These are phyloP conservation scores for Epithemia pelagica DNA, from an alignment of 108 stramenopile species.

Conservation along the genomic window DNA sequence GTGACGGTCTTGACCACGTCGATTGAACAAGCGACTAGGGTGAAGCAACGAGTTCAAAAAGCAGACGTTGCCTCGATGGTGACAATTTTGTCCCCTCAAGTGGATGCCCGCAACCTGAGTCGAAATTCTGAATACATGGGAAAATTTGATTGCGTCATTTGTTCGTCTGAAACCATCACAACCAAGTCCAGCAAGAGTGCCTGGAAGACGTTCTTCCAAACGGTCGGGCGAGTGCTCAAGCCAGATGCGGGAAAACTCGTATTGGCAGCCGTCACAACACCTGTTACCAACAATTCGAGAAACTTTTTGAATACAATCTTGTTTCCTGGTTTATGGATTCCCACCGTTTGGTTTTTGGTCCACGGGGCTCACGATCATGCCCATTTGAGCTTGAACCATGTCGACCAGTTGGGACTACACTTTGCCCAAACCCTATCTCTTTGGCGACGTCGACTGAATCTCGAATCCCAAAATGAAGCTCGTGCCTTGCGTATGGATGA, in stretches of 20 bases:
- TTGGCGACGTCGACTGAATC: conserved; percentile 88
- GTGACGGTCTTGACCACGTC: conserved; percentile 92
- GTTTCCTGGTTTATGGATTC: conserved; percentile 91
- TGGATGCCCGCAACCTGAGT: conserved; percentile 72
- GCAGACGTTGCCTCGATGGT: conserved; percentile 78
- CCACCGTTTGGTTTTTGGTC: conserved; percentile 82
- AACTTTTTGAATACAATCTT: conserved; percentile 97
- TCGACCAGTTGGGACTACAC: conserved; percentile 88
- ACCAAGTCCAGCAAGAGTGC: conserved; percentile 92
- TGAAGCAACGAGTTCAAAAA: conserved; percentile 73
- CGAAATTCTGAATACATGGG: conserved; percentile 40
- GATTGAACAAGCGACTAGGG: conserved; percentile 89
- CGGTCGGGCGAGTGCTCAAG: conserved; percentile 80
- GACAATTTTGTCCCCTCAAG: conserved; percentile 62
- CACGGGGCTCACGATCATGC: conserved; percentile 80
- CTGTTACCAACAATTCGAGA: conserved; percentile 88
- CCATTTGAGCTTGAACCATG: conserved; percentile 61
- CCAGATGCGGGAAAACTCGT: conserved; percentile 78
- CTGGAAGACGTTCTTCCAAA: conserved; percentile 84
- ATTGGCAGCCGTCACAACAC: conserved; percentile 96
- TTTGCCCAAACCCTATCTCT: conserved; percentile 92
- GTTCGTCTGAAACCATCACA: too few species aligned
- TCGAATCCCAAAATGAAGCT: not conserved
- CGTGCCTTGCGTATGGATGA: conserved; percentile 65
- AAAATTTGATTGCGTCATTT: conserved; percentile 88